Percentiles rank a stretch among this genome's conserved stretches.
These are phyloP conservation scores for Glomus cerebriforme DNA, from an alignment of 192 early-diverging fungal species.

Conservation along the genomic window DNA sequence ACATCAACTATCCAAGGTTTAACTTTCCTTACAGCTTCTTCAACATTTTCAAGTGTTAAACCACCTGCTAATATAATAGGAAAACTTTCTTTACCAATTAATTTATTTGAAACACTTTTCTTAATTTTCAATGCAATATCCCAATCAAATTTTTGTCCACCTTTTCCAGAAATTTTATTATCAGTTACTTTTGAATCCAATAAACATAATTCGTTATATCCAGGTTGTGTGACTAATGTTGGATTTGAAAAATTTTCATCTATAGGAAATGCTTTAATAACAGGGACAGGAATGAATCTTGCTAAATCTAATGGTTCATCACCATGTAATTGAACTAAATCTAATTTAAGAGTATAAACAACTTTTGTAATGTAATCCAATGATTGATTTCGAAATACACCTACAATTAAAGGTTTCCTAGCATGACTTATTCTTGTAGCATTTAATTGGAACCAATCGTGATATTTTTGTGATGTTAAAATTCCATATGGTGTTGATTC, in stretches of 20 bases:
- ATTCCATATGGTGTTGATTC: not conserved
- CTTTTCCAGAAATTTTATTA: conserved; percentile 70
- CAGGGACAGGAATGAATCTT: conserved; percentile 73
- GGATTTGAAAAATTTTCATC: conserved; percentile 54
- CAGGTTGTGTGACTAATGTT: conserved; percentile 51
- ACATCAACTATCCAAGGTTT: conserved; percentile 91
- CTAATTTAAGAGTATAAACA: conserved; percentile 67
- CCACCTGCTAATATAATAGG: conserved; percentile 92
- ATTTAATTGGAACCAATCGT: conserved; percentile 53
- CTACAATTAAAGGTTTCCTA: conserved; percentile 80
- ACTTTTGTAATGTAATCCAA: conserved; percentile 73
- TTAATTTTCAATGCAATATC: conserved; percentile 59
- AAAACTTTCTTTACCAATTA: conserved; percentile 45
- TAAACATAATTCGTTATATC: conserved; percentile 55
- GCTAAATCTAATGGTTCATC: conserved; percentile 68
- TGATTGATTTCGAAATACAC: conserved; percentile 90
- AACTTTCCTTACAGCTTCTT: conserved; percentile 65
- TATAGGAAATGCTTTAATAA: conserved; percentile 90
- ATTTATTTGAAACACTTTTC: conserved; percentile 28
- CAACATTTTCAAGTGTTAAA: conserved; percentile 81
- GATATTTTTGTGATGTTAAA: conserved; percentile 11
- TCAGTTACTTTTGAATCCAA: conserved; percentile 63
- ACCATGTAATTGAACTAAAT: conserved; percentile 95
- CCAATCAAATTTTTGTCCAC: conserved; percentile 87
- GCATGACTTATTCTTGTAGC: conserved; percentile 42